phyloP scores from a whole-genome alignment of 129 eudicot species.

The Silybum marianum region DNA sequence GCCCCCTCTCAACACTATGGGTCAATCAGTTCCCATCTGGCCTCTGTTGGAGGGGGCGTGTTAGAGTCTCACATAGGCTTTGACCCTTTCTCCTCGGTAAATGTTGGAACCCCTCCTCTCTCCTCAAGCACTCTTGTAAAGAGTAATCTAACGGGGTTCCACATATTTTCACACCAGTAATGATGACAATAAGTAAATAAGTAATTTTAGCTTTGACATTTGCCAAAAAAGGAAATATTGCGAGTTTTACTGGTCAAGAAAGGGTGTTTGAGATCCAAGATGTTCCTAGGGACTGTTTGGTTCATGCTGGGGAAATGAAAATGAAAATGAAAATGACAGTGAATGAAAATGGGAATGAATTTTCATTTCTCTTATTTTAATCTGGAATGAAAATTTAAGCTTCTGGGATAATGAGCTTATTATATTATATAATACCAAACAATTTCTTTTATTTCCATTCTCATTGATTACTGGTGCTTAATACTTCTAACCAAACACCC shows the following conservation, averaged over 20 bases:
- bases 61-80: background rate
- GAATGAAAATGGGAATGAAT: too few relatives aligned
- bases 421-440: too few relatives aligned
- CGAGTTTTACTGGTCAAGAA: background rate
- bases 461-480: too few relatives aligned
- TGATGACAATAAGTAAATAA: background rate
- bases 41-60: background rate
- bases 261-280: background rate
- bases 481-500: too few relatives aligned
- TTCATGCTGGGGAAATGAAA: too few relatives aligned
- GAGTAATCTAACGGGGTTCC: background rate
- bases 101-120: background rate
- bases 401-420: too few relatives aligned
- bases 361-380: too few relatives aligned
- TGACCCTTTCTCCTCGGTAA: background rate
- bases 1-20: background rate
- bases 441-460: too few relatives aligned
- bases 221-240: background rate
- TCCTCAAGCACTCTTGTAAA: background rate
- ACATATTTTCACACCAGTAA: too few relatives aligned
- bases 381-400: too few relatives aligned
- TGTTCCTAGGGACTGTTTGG: background rate
- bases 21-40: background rate
- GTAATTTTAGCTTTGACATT: background rate
- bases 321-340: too few relatives aligned